Base-by-base conservation (phyloP, 257 asterid species). In the Buddleja alternifolia region DNA sequence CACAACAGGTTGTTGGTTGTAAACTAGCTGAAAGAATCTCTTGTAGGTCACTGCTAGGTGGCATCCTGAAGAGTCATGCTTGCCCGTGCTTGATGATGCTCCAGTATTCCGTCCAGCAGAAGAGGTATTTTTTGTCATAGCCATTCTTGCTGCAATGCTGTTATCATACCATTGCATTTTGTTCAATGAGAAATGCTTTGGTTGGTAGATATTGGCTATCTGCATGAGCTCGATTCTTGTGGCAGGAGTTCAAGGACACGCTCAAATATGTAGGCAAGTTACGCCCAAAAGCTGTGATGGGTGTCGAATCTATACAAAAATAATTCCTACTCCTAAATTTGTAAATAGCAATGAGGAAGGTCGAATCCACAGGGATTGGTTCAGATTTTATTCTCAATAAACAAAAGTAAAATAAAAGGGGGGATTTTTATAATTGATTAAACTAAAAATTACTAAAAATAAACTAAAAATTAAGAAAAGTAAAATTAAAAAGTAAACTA, bases 171-270 rank as follows among this genome's bases (percentile, higher is more conserved):
- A 34, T 60, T 54, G 60, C 41, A 55, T 57, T 71, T 29, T 66
- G 73, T 19, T 52, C 60, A 39, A 44, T 41, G 63, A 19, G 24
- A 61, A 73, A 63, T 61, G 54, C 52, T 56, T 60, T 74, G 69
- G 57, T 54, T 68, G 65, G 69, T 80, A 61, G 57, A 21, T 65
- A n/a, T 39, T 67, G 75, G 62, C 36, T 59, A 50, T 66, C 70
- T 75, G 67, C 61, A 77, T 82, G 83, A 75, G 58, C 78, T 74
- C 67, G 60, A 73, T 77, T 74, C 72, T 77, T 74, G 56, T 83
- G 29, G 59, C 82, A 93, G 99, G 99, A 93, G 81, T 93, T 90
- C 73, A 78, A 85, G 73, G 95, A 90, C 59, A 74, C 89, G 51
- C 73, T 93, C 53, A 81, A 83, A 63, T 93, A 88, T 76, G 71